Evolutionary conservation across 2,329 filamentous ascomycete species (phyloP).

Genomic region (Trichoderma sp.): DNA sequence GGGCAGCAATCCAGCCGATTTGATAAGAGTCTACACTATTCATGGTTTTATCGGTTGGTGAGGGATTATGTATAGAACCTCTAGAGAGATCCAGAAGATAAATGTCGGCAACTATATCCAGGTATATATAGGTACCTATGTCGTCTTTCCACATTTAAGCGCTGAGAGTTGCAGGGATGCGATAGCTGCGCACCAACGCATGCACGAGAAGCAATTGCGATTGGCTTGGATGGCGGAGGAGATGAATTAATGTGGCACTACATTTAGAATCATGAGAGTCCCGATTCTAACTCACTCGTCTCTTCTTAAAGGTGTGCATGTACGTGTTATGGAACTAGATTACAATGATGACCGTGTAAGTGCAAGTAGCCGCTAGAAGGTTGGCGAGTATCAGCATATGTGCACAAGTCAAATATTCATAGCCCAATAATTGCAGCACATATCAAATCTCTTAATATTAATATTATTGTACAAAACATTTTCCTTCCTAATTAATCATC

Average conservation of each 20-base stretch:
- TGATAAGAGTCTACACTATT: too few relatives aligned
- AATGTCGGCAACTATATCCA: not conserved
- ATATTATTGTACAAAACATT: too few relatives aligned
- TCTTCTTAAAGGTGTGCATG: not conserved
- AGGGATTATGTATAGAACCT: too few relatives aligned
- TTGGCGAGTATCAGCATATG: too few relatives aligned
- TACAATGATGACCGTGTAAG: not conserved
- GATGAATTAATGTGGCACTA: not conserved
- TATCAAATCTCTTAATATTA: not conserved
- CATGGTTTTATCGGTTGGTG: too few relatives aligned
- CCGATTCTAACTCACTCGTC: not conserved
- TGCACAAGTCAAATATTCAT: too few relatives aligned
- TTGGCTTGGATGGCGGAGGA: accelerated
- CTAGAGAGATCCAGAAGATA: not conserved
- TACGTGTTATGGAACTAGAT: not conserved
- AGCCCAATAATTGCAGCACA: not conserved
- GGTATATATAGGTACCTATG: not conserved
- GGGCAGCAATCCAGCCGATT: too few relatives aligned
- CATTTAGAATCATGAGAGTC: not conserved
- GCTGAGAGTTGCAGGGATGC: not conserved
- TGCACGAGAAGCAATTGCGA: not conserved
- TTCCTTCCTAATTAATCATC: too few relatives aligned
- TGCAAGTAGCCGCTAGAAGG: too few relatives aligned
- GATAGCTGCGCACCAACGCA: not conserved
- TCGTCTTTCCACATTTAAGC: not conserved